Evolutionary conservation across 129 eudicot genomes (phyloP).

Genomic region (Scalesia atractyloides): DNA sequence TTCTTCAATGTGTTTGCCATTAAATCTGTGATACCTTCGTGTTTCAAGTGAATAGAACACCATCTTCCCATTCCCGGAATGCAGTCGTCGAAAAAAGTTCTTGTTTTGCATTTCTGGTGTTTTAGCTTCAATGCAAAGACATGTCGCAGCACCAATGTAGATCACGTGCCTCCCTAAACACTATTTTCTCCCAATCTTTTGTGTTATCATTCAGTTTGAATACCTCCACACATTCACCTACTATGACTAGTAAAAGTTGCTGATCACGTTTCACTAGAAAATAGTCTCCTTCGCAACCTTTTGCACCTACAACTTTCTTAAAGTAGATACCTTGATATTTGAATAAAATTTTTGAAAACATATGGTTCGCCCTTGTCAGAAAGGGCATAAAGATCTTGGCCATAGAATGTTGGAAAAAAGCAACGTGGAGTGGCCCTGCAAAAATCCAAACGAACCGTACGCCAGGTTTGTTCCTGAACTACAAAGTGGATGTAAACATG

Average conservation of each 20-base stretch:
- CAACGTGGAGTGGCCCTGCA: background rate
- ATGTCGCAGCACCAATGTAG: conserved; percentile 6
- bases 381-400: conserved; percentile 9
- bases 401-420: conserved; percentile 15
- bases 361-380: background rate
- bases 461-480: background rate
- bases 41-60: conserved; percentile 36
- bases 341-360: background rate
- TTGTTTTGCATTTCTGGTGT: conserved; percentile 15
- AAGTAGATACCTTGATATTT: background rate
- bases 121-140: conserved; percentile 12
- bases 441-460: background rate
- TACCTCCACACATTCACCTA: conserved; percentile 16
- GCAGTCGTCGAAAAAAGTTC: conserved; percentile 27
- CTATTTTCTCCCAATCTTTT: conserved; percentile 7
- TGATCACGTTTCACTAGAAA: conserved; percentile 2
- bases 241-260: background rate
- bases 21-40: background rate
- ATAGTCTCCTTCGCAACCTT: background rate
- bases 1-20: background rate
- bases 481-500: background rate
- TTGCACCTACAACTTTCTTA: background rate
- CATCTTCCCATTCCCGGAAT: background rate
- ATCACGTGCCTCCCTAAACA: conserved; percentile 17
- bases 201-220: conserved; percentile 17